Base-by-base conservation (phyloP, 2,329 filamentous ascomycete species). In the Fonsecaea monophora region DNA sequence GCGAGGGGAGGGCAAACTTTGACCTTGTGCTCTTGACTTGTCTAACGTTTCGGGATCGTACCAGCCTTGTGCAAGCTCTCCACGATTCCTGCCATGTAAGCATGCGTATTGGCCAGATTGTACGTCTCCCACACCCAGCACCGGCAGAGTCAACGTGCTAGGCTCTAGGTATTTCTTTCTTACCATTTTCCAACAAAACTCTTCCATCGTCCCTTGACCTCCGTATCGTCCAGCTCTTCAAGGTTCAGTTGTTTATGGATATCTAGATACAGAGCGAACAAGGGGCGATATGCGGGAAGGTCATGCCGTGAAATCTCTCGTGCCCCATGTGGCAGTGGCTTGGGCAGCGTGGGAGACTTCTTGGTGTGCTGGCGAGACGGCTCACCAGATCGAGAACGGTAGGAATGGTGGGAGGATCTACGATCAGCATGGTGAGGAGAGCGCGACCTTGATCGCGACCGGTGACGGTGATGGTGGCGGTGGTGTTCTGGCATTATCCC, bases 111-210 rank as follows among this genome's bases (percentile, higher is more conserved):
- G 21, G 12, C 45, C 18, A 25, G 40, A 35, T 15, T 2, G 9
- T 38, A 3, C 18, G 21, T 50, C 45, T 50, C 42, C 45, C 18
- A 21, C 18, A 25, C 6, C 18, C 45, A 50, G 45, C 45, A 3
- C 10, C 40, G 4, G 15, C n/a, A 7, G n/a, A 45, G 9, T 4
- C 21, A 40, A 34, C 37, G 25, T 35, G 9, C 15, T 10, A n/a
- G 21, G 5, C 25, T 9, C 9, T 32, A 40, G 6, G 18, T 25
- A 25, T 12, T 37, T n/a, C 6, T 4, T 25, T n/a, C 82, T 78
- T 84, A 90, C 94, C 95, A 99, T 83, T 93, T 94, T 3, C 86
- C 84, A 12, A 94, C 78, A 74, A 98, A 99, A 76, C 92, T 94
- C 84, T 97, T 97, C 93, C 94, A 99, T 63, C 94, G 83, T 1